These are phyloP conservation scores for Nemania sp. DNA, from an alignment of 2,329 filamentous ascomycete genomes.

Conservation along the genomic window DNA sequence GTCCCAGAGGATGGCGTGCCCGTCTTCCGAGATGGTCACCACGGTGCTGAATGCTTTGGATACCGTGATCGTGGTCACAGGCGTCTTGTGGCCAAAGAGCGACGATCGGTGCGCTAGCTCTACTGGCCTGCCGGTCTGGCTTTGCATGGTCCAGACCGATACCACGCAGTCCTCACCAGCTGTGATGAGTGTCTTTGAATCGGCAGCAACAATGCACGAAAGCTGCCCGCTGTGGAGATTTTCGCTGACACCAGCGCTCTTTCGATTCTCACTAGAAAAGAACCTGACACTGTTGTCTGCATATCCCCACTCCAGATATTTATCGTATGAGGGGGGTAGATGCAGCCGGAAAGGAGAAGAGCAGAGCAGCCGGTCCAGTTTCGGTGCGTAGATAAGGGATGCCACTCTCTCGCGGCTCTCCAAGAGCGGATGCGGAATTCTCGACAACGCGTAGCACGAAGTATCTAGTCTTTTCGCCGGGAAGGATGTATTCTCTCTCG, in stretches of 20 bases:
- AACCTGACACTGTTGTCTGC: constrained; percentile 92
- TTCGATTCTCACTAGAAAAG: constrained; percentile 81
- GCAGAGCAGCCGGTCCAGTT: constrained; percentile 81
- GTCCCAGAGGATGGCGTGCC: constrained; percentile 89
- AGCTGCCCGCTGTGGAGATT: constrained; percentile 92
- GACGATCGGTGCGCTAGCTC: constrained; percentile 80
- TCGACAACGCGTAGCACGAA: constrained; percentile 73
- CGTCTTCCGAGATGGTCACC: constrained; percentile 80
- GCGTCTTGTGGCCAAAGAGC: constrained; percentile 86
- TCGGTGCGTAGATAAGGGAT: constrained; percentile 76
- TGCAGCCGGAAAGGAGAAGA: constrained; percentile 85
- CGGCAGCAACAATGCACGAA: constrained; percentile 80
- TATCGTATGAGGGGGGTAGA: constrained; percentile 83
- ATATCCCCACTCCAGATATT: constrained; percentile 95
- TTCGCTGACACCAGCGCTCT: constrained; percentile 84
- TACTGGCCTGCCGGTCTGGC: constrained; percentile 66
- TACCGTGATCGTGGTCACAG: constrained; percentile 80
- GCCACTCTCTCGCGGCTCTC: constrained; percentile 79
- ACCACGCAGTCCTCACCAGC: constrained; percentile 92
- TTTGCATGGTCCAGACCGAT: constrained; percentile 76
- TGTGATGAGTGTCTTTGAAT: constrained; percentile 88
- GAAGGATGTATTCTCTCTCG: constrained; percentile 70
- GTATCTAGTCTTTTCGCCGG: constrained; percentile 75
- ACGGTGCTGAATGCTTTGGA: constrained; percentile 89
- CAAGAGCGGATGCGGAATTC: constrained; percentile 77